These are phyloP conservation scores for Paracoccidioides lutzii DNA, from an alignment of 2,329 filamentous ascomycete species.

Conservation along the genomic window DNA sequence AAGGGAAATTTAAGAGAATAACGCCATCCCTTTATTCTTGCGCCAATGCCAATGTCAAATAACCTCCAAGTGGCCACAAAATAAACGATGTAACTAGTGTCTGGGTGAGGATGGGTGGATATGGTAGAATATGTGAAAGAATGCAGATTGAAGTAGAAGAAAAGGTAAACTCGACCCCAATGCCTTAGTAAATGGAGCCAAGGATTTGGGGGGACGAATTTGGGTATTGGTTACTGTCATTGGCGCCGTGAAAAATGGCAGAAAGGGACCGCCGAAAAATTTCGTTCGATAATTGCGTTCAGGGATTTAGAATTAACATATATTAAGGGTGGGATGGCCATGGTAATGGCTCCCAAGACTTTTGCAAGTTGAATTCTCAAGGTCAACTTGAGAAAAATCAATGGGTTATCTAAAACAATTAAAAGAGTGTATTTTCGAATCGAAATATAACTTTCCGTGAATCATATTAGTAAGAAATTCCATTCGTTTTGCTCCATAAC, in stretches of 20 bases:
- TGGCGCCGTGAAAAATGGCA: too few species aligned
- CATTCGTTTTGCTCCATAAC: constrained; percentile 80
- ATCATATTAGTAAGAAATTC: constrained; percentile 79
- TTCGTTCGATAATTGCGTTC: too few species aligned
- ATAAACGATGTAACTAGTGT: too few species aligned
- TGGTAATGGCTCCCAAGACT: neutral
- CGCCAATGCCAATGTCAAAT: too few species aligned
- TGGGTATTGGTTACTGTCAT: neutral
- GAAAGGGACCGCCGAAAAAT: too few species aligned
- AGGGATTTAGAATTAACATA: neutral
- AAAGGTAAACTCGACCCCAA: neutral
- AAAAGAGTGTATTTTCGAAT: neutral
- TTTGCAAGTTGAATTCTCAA: neutral
- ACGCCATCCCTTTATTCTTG: too few species aligned
- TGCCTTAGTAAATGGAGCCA: too few species aligned
- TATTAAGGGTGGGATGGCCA: neutral
- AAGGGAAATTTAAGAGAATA: too few species aligned
- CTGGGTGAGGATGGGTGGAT: too few species aligned
- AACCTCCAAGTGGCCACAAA: too few species aligned
- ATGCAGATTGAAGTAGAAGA: neutral
- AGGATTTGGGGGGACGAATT: neutral
- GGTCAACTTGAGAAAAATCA: neutral
- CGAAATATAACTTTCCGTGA: neutral
- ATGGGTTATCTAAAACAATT: neutral
- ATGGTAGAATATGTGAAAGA: too few species aligned